Base-by-base conservation (phyloP, 2,329 filamentous ascomycete genomes). In the Trichophyton schoenleinii region DNA sequence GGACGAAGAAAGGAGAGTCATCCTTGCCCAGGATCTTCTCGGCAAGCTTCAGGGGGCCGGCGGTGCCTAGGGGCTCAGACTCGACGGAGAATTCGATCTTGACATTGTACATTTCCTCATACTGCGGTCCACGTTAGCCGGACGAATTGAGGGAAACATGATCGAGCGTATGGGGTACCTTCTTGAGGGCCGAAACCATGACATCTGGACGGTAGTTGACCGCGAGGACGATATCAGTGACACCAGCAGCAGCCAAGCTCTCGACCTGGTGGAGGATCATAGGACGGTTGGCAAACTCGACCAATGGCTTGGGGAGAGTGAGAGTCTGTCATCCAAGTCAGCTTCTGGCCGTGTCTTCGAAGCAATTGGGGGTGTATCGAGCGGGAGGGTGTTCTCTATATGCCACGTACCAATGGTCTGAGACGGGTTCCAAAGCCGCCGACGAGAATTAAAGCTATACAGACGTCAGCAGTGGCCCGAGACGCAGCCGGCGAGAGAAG, bases 241-340 rank as follows among this genome's bases (percentile, higher is more conserved):
- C 94, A 74, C 92, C 92, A 63, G 91, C 92, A 63, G 86, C 87
- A 68, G 94, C 92, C 68, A 99, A 83, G 67, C 90, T 91, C 79
- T 96, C 91, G 70, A 99, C 89, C 79, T 99, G 92, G 79, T 97
- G 92, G 72, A 95, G 83, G 76, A 99, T 97, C 92, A 99, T 99
- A 74, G 91, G 94, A 79, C 94, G 92, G 83, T 99, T 99, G 73
- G 85, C 91, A 73, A 99, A 99, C 79, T 99, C 92, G 72, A 99
- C 94, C 68, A 99, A 83, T 67, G 94, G 92, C 79, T 97, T 99
- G 65, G 92, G 92, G 68, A 96, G 88, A 59, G 94, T 96, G 73
- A 99, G 85, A 70, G 92, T 99, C 90, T 95, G 74, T 60, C 31
- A 48, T n/a, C 18, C 25, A 9, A 18, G 58, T 63, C 52, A 63